phyloP scores from a whole-genome alignment of 768 basidiomycete genomes.

The Calocera viscosa region DNA sequence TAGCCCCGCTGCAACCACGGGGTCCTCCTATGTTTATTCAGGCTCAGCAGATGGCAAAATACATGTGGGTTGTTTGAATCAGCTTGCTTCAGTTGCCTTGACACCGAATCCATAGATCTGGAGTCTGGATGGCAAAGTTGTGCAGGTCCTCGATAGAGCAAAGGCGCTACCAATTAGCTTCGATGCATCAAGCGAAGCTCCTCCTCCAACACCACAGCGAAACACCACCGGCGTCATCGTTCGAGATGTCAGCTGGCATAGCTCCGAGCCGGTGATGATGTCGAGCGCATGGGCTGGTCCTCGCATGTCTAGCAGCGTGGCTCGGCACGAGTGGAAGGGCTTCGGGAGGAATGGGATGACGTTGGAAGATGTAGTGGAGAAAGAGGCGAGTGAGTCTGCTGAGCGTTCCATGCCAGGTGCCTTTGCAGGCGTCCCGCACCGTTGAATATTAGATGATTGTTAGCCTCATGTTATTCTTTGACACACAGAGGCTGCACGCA shows the following conservation, averaged over 20 bases:
- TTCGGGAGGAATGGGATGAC: slow-evolving; percentile 46
- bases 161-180: slow-evolving; percentile 54
- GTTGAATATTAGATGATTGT: not conserved
- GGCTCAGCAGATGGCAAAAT: slow-evolving; percentile 77
- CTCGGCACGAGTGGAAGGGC: slow-evolving; percentile 94
- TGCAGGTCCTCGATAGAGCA: slow-evolving; percentile 72
- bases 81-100: slow-evolving; percentile 9
- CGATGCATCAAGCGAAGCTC: slow-evolving; percentile 58
- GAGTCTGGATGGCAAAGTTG: slow-evolving; percentile 80
- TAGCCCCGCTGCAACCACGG: slow-evolving; percentile 84
- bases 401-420: not conserved
- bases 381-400: slow-evolving; percentile 28
- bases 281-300: slow-evolving; percentile 74
- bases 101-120: slow-evolving; percentile 51
- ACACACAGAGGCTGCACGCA: no score
- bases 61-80: slow-evolving; percentile 42
- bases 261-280: slow-evolving; percentile 81
- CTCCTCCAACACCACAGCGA: slow-evolving; percentile 18
- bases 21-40: slow-evolving; percentile 86
- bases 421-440: not conserved
- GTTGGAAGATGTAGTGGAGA: slow-evolving; percentile 68
- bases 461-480: no score
- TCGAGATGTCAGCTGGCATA: slow-evolving; percentile 92
- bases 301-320: slow-evolving; percentile 55
- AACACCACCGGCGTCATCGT: slow-evolving; percentile 43